Evolutionary conservation across 495 filamentous ascomycete genomes (phyloP), one percentile per base, ranked within the genome.

Genomic region (Bacidia gigantensis): DNA sequence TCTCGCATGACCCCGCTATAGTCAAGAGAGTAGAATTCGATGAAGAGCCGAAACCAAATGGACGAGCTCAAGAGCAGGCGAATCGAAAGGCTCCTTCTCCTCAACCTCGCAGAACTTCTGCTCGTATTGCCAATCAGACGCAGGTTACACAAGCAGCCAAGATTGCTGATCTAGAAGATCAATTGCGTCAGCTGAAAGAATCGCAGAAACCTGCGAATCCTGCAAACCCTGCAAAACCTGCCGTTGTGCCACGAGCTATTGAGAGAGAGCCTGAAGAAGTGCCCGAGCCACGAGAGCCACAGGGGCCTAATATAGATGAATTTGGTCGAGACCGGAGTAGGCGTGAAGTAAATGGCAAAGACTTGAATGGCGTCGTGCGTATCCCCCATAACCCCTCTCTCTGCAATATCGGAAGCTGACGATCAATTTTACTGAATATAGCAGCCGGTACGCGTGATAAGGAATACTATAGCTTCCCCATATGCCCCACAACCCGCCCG

Each of bases 401-500:
- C 10, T 3, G 11, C 25, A 11, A 21, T n/a, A 25, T 51, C 11
- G 45, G 50, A n/a, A 40, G 40, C n/a, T 40, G 46, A 43, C 22
- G 29, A 11, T 60, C 54, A 25, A 51, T 54, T 22, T 12, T 53
- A 26, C 26, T 59, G 18, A 59, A 38, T 25, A 38, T n/a, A 50
- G 47, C 26, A 58, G 41, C 67, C 68, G 44, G 68, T 75, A 29
- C 72, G 67, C 45, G 65, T 82, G 32, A 65, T 80, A 50, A 69
- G 70, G 53, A 82, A 80, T 58, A 75, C 80, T 57, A 80, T 82
- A 48, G 75, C 69, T 11, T 84, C 83, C 17, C 87, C 88, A 23
- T 69, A 84, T 56, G 87, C 87, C 44, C 88, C 88, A 35, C 85
- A 86, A 53, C 88, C 88, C 26, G 81, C 83, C 26, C 79, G 85